phyloP scores from a whole-genome alignment of 148 eudicot species.

The Fallopia convolvulus region DNA sequence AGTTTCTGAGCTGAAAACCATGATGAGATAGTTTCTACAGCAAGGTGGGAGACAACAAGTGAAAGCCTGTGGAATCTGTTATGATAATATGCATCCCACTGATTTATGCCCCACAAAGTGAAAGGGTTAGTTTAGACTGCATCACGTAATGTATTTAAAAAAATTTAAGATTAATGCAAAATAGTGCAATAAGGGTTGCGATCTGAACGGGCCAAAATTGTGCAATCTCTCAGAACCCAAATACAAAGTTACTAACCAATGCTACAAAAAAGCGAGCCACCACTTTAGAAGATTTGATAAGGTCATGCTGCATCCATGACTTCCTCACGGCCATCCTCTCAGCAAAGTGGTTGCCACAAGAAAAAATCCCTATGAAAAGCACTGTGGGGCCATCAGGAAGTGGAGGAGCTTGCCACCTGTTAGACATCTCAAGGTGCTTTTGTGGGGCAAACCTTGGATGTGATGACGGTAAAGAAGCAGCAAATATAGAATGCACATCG shows the following conservation, averaged over 20 bases:
- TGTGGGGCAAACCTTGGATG: conserved; percentile 59
- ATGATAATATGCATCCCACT: no score
- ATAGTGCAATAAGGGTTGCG: no score
- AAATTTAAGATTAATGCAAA: no score
- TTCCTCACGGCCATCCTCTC: conserved; percentile 93
- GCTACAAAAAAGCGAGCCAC: conserved; percentile 82
- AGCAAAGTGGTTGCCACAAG: conserved; percentile 79
- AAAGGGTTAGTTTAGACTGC: no score
- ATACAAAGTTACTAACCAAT: conserved; percentile 44
- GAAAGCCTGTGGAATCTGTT: no score
- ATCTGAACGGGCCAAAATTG: not conserved
- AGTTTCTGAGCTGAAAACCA: no score
- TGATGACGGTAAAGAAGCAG: conserved; percentile 61
- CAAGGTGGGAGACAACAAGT: no score
- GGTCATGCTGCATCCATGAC: conserved; percentile 76
- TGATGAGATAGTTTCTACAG: no score
- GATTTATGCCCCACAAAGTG: no score
- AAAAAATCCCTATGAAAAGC: conserved; percentile 67
- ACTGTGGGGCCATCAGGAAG: conserved; percentile 43
- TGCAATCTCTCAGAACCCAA: not conserved
- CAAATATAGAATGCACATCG: conserved; percentile 50
- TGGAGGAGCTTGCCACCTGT: conserved; percentile 58
- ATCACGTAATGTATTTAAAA: no score
- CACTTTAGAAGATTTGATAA: conserved; percentile 38
- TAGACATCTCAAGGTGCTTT: conserved; percentile 59